These are phyloP conservation scores for Liriodendron chinense DNA, from an alignment of 164 flowering plant species.

Conservation along the genomic window DNA sequence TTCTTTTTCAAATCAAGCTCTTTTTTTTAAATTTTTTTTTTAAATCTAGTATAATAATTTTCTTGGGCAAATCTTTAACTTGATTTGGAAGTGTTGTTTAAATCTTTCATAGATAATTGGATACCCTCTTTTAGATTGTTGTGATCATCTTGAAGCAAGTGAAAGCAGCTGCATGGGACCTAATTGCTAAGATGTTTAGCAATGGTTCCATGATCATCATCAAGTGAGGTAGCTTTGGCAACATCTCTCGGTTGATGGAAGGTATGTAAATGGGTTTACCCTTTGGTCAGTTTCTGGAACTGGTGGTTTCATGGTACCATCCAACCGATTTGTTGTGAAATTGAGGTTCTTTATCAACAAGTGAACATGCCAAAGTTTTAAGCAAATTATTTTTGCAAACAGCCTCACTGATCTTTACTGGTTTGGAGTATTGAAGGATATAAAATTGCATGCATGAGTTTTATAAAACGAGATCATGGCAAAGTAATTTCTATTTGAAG, in stretches of 20 bases:
- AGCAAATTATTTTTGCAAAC: no score
- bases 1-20: neutral
- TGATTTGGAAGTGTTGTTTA: neutral
- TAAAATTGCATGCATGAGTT: no score
- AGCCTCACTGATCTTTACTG: no score
- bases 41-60: neutral
- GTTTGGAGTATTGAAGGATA: no score
- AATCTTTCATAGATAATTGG: neutral
- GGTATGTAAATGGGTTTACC: neutral
- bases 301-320: neutral
- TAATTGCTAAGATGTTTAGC: neutral
- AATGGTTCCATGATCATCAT: neutral
- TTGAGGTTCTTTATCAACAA: no score
- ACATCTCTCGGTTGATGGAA: neutral
- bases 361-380: no score
- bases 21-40: neutral
- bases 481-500: no score
- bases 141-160: neutral
- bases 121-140: neutral
- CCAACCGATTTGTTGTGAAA: no score
- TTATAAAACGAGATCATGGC: no score
- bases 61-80: neutral
- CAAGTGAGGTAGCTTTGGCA: conserved; percentile 1
- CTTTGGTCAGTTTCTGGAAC: neutral
- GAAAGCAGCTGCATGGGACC: conserved; percentile 2